phyloP scores from a whole-genome alignment of 179 eudicot genomes.

The Beta macrorhiza region DNA sequence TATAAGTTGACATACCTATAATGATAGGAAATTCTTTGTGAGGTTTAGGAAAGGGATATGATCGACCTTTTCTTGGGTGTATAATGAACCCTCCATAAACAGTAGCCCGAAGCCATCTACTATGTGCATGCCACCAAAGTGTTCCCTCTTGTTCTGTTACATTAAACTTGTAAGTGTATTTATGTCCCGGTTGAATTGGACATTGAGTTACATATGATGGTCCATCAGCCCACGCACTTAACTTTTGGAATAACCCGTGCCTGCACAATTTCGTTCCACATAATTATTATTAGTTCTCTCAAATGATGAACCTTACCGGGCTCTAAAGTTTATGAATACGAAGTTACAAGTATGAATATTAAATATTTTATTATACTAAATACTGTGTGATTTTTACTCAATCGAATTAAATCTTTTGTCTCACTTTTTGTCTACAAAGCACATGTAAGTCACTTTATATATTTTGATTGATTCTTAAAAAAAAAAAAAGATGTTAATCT shows the following conservation, averaged over 20 bases:
- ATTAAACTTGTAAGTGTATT: constrained; percentile 53
- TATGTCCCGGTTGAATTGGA: constrained; percentile 50
- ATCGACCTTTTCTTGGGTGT: constrained; percentile 41
- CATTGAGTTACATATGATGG: constrained; percentile 59
- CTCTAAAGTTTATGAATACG: too few relatives aligned
- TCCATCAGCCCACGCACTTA: constrained; percentile 71
- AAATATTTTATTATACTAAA: too few relatives aligned
- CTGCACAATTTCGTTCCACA: constrained; percentile 23
- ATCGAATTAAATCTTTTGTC: too few relatives aligned
- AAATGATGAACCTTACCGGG: too few relatives aligned
- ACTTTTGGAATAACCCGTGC: constrained; percentile 60
- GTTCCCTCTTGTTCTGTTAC: constrained; percentile 63
- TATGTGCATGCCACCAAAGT: constrained; percentile 79
- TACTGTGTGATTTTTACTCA: too few relatives aligned
- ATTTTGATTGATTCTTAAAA: too few relatives aligned
- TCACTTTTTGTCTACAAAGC: background rate
- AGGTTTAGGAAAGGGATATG: constrained; percentile 59
- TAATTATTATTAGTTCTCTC: too few relatives aligned
- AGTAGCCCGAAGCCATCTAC: constrained; percentile 60
- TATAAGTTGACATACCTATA: constrained; percentile 38
- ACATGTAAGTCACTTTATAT: background rate
- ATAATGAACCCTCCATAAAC: constrained; percentile 65
- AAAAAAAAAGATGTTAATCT: too few relatives aligned
- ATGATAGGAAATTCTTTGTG: constrained; percentile 48
- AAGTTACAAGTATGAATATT: too few relatives aligned